These are phyloP conservation scores for Orbilia oligospora DNA, from an alignment of 2,329 filamentous ascomycete genomes.

Conservation along the genomic window DNA sequence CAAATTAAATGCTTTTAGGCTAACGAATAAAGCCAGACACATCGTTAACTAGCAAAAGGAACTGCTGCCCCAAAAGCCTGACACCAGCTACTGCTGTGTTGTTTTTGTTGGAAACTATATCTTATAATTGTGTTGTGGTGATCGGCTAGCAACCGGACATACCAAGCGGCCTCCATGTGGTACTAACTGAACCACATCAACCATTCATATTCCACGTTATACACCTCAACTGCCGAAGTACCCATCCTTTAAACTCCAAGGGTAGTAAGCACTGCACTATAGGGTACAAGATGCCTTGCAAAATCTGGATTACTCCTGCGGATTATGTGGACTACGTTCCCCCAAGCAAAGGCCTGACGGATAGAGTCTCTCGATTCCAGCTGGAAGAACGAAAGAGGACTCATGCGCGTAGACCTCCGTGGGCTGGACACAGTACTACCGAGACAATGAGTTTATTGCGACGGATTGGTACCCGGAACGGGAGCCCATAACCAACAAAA, in stretches of 20 bases:
- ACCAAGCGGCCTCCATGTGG: background rate
- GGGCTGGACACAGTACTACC: background rate
- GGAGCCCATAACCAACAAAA: background rate
- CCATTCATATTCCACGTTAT: background rate
- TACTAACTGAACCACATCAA: background rate
- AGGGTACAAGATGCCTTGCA: constrained; percentile 34
- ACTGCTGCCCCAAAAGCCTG: too few relatives aligned
- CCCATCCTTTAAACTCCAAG: background rate
- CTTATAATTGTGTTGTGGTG: background rate
- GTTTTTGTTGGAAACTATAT: constrained; percentile 18
- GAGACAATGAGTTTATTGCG: background rate
- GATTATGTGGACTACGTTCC: constrained; percentile 28
- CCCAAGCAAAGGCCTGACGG: constrained; percentile 21
- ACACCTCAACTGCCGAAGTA: background rate
- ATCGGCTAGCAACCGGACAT: too few relatives aligned
- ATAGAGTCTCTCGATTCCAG: constrained; percentile 39
- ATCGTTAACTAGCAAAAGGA: too few relatives aligned
- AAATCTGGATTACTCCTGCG: constrained; percentile 36
- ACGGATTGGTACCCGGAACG: background rate
- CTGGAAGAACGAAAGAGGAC: background rate
- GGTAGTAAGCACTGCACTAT: background rate
- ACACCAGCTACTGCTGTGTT: background rate
- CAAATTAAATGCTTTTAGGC: too few relatives aligned
- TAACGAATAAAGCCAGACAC: too few relatives aligned
- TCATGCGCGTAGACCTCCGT: background rate